Conservation (phyloP, 1,139 yeast genomes). For the Sugiyamaella xylanicola region DNA sequence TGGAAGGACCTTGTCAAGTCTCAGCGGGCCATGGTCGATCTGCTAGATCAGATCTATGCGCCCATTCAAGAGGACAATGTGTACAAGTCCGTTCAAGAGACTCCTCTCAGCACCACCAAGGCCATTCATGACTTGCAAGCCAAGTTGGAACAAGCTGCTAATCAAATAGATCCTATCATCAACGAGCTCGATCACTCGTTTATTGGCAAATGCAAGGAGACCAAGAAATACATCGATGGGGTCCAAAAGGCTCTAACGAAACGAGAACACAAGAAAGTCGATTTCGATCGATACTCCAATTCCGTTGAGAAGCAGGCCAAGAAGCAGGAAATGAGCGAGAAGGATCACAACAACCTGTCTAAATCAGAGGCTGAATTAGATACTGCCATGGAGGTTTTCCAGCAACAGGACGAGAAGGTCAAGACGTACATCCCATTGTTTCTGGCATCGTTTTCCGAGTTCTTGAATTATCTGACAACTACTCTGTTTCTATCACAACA, state of each 20-base stretch:
- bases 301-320: constrained; percentile 50
- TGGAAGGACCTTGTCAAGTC: constrained; percentile 48
- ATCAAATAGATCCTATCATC: constrained; percentile 35
- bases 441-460: constrained; percentile 53
- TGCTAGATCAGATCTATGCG: constrained; percentile 43
- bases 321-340: constrained; percentile 42
- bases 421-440: constrained; percentile 52
- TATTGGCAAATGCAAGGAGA: constrained; percentile 42
- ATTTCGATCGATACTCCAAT: constrained; percentile 48
- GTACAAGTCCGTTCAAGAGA: constrained; percentile 39
- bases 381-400: constrained; percentile 39
- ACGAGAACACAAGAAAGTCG: constrained; percentile 51
- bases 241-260: constrained; percentile 51
- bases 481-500: constrained; percentile 39
- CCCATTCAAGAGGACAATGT: constrained; percentile 47
- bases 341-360: constrained; percentile 36
- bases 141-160: constrained; percentile 31
- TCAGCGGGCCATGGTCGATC: constrained; percentile 43
- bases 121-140: constrained; percentile 35
- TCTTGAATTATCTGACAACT: constrained; percentile 46
- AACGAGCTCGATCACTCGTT: constrained; percentile 34
- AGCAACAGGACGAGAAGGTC: constrained; percentile 48
- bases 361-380: constrained; percentile 40
- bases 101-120: constrained; percentile 47
- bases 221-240: constrained; percentile 47